These are phyloP conservation scores for Marasmius sp. DNA, from an alignment of 1,284 basidiomycete genomes.

Conservation along the genomic window DNA sequence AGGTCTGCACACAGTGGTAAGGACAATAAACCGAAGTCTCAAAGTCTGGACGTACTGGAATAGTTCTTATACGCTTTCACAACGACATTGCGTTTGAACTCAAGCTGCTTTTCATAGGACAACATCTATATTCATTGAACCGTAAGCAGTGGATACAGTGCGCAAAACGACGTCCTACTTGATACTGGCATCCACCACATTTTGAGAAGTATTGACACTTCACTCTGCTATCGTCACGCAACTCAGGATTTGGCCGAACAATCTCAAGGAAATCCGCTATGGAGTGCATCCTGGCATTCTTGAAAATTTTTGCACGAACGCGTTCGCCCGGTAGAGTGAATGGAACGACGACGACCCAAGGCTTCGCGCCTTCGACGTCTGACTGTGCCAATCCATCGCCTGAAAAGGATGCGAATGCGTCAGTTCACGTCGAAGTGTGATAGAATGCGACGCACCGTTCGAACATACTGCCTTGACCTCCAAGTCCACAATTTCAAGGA, in stretches of 20 bases:
- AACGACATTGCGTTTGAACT: constrained; percentile 87
- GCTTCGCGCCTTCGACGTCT: constrained; percentile 46
- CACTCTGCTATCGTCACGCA: constrained; percentile 66
- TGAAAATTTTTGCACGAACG: constrained; percentile 71
- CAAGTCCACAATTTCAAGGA: constrained; percentile 65
- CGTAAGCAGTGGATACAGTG: neutral
- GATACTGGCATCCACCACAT: constrained; percentile 81
- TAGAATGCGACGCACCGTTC: constrained; percentile 47
- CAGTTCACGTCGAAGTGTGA: constrained; percentile 4
- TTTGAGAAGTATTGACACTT: constrained; percentile 86
- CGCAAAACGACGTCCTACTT: constrained; percentile 38
- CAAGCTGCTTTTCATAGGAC: constrained; percentile 84
- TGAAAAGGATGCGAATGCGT: constrained; percentile 24
- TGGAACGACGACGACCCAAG: constrained; percentile 83
- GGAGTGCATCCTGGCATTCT: constrained; percentile 67
- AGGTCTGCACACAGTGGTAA: constrained; percentile 44
- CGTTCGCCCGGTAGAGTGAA: constrained; percentile 83
- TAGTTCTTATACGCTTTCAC: constrained; percentile 83
- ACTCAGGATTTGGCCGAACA: constrained; percentile 58
- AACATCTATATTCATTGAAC: constrained; percentile 60
- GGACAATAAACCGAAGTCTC: neutral
- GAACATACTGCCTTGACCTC: constrained; percentile 64
- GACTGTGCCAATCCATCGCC: constrained; percentile 66
- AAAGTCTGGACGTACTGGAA: constrained; percentile 47
- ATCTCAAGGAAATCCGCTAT: constrained; percentile 77